Percentiles rank a stretch among this genome's conserved stretches.
phyloP scores from a whole-genome alignment of 345 rosid genomes.

The Euphorbia lathyris region DNA sequence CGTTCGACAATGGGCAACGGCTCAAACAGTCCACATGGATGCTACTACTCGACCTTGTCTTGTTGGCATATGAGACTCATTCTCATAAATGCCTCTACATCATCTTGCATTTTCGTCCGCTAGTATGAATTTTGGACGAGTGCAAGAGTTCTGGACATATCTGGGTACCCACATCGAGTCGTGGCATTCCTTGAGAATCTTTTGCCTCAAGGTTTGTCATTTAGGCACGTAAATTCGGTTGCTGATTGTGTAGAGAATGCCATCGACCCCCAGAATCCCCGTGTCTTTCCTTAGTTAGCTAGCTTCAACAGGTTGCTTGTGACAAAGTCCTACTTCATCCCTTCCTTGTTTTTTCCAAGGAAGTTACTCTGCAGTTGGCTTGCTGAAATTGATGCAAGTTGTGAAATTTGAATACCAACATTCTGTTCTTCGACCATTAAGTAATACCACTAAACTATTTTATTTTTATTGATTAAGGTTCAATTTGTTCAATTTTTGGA shows the following conservation, averaged over 20 bases:
- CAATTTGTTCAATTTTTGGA: too few species aligned
- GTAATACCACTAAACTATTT: too few species aligned
- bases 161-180: not conserved
- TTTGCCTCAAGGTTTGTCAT: not conserved
- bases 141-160: not conserved
- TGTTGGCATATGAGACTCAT: too few species aligned
- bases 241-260: not conserved
- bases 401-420: too few species aligned
- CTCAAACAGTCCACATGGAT: not conserved
- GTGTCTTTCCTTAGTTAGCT: not conserved
- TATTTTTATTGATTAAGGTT: too few species aligned
- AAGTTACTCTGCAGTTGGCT: too few species aligned
- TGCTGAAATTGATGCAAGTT: too few species aligned
- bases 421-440: too few species aligned
- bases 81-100: not conserved
- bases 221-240: not conserved
- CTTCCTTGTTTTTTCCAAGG: too few species aligned
- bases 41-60: not conserved
- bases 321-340: not conserved
- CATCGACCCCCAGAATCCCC: not conserved
- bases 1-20: not conserved
- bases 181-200: not conserved
- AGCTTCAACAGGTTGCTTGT: not conserved
- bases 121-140: not conserved
- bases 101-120: not conserved